phyloP scores from a whole-genome alignment of 2,329 filamentous ascomycete species.

The Cladosporium sphaerospermum region DNA sequence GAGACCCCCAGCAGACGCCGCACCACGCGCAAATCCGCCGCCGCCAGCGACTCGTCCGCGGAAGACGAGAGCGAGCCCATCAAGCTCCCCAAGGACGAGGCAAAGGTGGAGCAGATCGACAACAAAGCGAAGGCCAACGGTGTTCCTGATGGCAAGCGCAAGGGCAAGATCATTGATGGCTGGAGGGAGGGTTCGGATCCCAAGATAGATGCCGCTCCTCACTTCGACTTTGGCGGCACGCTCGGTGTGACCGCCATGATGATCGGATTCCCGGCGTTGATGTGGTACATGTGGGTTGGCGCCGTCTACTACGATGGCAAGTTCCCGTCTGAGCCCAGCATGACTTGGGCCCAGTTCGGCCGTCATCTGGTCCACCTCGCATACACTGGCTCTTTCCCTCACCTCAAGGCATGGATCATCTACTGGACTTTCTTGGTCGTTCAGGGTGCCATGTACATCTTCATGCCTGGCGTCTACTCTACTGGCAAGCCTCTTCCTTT shows the following conservation, averaged over 20 bases:
- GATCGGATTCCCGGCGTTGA: conserved; percentile 84
- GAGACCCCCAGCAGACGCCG: conserved; percentile 42
- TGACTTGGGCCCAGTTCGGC: conserved; percentile 62
- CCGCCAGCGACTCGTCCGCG: conserved; percentile 26
- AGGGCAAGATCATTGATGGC: conserved; percentile 34
- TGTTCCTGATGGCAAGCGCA: conserved; percentile 31
- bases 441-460: conserved; percentile 75
- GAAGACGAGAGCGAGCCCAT: conserved; percentile 16
- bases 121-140: conserved; percentile 25
- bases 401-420: conserved; percentile 75
- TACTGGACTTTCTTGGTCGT: conserved; percentile 93
- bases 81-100: conserved; percentile 10
- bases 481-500: conserved; percentile 85
- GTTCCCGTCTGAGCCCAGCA: conserved; percentile 51
- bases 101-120: conserved; percentile 12
- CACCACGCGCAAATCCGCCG: conserved; percentile 36
- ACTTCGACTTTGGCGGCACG: conserved; percentile 81
- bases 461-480: conserved; percentile 78
- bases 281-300: conserved; percentile 99
- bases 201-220: conserved; percentile 41
- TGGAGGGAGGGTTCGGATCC: conserved; percentile 33
- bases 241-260: conserved; percentile 78
- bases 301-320: conserved; percentile 86
- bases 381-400: conserved; percentile 80
- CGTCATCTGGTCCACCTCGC: conserved; percentile 64